Evolutionary conservation across 1,284 basidiomycete species (phyloP).

Genomic region (Schizophyllum amplum): DNA sequence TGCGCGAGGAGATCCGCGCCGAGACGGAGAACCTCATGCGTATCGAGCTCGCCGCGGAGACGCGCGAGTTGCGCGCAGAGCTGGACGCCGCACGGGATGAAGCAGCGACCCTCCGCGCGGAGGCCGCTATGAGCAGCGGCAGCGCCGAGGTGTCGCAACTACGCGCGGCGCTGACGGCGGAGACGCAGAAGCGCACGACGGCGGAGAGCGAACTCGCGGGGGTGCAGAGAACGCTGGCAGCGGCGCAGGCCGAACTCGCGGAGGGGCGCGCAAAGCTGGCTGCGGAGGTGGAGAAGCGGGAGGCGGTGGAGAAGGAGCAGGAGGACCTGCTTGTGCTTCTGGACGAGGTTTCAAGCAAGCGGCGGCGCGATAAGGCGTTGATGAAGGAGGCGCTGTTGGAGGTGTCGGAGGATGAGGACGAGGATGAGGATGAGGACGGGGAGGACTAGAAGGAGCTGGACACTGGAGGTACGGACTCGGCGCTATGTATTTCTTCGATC

Average conservation of each 20-base stretch:
- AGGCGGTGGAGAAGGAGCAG: constrained; percentile 88
- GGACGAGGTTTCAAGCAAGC: constrained; percentile 86
- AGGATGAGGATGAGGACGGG: constrained; percentile 57
- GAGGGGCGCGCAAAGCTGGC: constrained; percentile 43
- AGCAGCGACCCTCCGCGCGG: constrained; percentile 10
- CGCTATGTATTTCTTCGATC: too few relatives aligned
- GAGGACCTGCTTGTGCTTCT: constrained; percentile 91
- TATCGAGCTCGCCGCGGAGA: too few relatives aligned
- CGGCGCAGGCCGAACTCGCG: constrained; percentile 34
- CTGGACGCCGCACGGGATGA: constrained; percentile 1
- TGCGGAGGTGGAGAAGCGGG: constrained; percentile 53
- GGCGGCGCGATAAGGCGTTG: constrained; percentile 72
- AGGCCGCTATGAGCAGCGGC: constrained; percentile 16
- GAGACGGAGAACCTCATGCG: neutral
- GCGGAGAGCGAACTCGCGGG: constrained; percentile 8
- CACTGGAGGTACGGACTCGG: too few relatives aligned
- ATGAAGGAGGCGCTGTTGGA: constrained; percentile 72
- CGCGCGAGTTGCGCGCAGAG: too few relatives aligned
- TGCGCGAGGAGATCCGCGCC: constrained; percentile 28
- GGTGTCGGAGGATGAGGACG: constrained; percentile 88
- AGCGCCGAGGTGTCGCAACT: too few relatives aligned
- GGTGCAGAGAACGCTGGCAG: constrained; percentile 23
- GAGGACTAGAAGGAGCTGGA: constrained; percentile 16
- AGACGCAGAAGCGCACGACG: constrained; percentile 6
- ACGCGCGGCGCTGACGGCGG: too few relatives aligned